These are phyloP conservation scores for Mortierella sp. DNA, from an alignment of 371 early-diverging fungal species.

Conservation along the genomic window DNA sequence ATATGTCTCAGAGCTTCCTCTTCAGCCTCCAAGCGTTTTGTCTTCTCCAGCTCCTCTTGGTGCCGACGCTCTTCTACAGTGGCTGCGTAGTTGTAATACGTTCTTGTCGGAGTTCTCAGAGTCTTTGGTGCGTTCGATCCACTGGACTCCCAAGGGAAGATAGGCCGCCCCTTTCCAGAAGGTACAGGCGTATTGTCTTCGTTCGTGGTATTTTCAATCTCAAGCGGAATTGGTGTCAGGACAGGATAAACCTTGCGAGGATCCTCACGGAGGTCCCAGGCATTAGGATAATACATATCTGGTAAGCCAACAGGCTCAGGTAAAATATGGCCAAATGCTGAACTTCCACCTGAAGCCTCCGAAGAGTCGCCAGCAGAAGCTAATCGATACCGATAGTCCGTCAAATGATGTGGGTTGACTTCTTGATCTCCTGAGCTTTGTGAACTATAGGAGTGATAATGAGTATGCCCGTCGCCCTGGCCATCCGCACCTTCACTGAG, in stretches of 20 bases:
- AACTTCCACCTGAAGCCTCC: constrained; percentile 4
- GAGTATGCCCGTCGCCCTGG: constrained; percentile 26
- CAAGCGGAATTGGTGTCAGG: constrained; percentile 15
- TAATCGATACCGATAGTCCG: constrained; percentile 50
- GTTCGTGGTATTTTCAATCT: constrained; percentile 30
- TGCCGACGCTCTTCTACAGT: constrained; percentile 35
- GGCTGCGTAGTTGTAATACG: constrained; percentile 45
- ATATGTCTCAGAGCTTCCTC: constrained; percentile 40
- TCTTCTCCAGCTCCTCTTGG: constrained; percentile 26
- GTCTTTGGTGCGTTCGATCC: constrained; percentile 18
- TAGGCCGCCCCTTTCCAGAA: constrained; percentile 39
- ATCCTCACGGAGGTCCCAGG: constrained; percentile 53
- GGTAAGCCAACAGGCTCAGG: constrained; percentile 53
- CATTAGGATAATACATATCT: constrained; percentile 54
- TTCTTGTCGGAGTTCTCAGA: constrained; percentile 36
- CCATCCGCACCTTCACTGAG: not conserved
- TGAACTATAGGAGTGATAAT: constrained; percentile 8
- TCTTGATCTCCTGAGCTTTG: constrained; percentile 15
- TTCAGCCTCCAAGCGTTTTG: constrained; percentile 28
- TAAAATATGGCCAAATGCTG: constrained; percentile 33
- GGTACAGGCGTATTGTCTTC: constrained; percentile 34
- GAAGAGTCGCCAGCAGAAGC: constrained; percentile 28
- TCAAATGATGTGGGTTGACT: constrained; percentile 50
- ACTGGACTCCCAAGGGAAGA: constrained; percentile 53
- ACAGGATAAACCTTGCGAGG: constrained; percentile 36